Base-by-base conservation (phyloP, 2,329 filamentous ascomycete genomes). In the Proliferodiscus dingleyae region DNA sequence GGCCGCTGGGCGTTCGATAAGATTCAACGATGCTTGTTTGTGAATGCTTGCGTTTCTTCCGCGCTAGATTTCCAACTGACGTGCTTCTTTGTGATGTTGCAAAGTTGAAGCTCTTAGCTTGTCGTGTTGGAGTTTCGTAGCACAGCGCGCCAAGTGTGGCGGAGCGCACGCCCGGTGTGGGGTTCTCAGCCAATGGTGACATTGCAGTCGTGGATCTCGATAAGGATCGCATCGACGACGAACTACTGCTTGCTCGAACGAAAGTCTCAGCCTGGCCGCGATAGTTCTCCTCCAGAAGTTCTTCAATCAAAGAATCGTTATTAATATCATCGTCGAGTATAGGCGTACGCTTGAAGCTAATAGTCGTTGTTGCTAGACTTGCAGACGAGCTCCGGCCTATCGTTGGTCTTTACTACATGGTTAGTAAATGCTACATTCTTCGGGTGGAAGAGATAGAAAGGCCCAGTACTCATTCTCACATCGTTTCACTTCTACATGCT, bases 231-330 rank as follows among this genome's bases (percentile, higher is more conserved):
- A 44, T 50, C 9, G 49, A 48, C 34, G 19, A 23, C 19, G 34
- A 36, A n/a, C 45, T 28, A 23, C 26, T 47, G 22, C 19, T 22
- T 15, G 44, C 55, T 8, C 49, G 45, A 8, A 44, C 44, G 21
- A 58, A 54, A 6, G 48, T 40, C 23, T 57, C 47, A 15, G 55
- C 57, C 42, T 59, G 53, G 7, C 47, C 52, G 11, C 54, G 51
- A 29, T 55, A 56, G 13, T 54, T 54, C 21, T 57, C 46, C 26
- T 58, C 54, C 0, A 59, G 46, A n/a, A 57, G 37, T n/a, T 49
- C 19, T 10, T 57, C 49, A n/a, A 59, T 56, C 16, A 60, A 38
- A 11, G 24, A 26, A 6, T 6, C 11, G 24, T 26, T 26, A 26
- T 26, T 11, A 6, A 11, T 6, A 6, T 11, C 24, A 26, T 26